Conservation (phyloP, 345 rosid genomes). For the Toxicodendron radicans region DNA sequence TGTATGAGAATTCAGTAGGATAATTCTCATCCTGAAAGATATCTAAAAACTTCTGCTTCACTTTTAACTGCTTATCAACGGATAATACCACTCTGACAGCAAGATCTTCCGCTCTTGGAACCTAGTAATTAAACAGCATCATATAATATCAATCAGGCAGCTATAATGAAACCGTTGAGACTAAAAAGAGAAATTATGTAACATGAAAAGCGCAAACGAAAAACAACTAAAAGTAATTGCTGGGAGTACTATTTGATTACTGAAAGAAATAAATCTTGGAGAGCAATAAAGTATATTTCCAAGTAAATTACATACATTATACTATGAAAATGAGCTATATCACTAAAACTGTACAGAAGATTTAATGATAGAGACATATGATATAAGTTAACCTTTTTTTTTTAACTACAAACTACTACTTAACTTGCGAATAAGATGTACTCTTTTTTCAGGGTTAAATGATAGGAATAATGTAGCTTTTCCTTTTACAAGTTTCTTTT, state of each 20-base stretch:
- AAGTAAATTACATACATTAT: neutral
- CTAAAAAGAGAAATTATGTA: neutral
- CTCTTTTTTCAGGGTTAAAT: too few relatives aligned
- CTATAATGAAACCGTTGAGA: conserved; percentile 2
- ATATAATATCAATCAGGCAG: neutral
- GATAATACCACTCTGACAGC: conserved; percentile 97
- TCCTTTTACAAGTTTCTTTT: neutral
- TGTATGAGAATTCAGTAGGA: conserved; percentile 86
- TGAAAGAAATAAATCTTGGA: neutral
- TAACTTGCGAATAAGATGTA: too few relatives aligned
- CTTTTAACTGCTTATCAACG: conserved; percentile 96
- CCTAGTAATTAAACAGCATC: conserved; percentile 38
- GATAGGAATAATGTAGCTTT: too few relatives aligned
- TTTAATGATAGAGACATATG: neutral
- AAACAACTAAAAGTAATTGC: neutral
- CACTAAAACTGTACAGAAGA: neutral
- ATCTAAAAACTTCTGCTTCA: conserved; percentile 92
- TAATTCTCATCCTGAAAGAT: conserved; percentile 87
- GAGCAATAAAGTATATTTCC: neutral
- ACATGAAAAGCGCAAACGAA: neutral
- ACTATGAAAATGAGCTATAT: neutral
- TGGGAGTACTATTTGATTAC: neutral
- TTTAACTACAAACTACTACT: too few relatives aligned
- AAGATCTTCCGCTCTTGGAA: conserved; percentile 93
- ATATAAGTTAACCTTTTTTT: neutral